These are phyloP conservation scores for Terfezia claveryi DNA, from an alignment of 495 filamentous ascomycete genomes.

Conservation along the genomic window DNA sequence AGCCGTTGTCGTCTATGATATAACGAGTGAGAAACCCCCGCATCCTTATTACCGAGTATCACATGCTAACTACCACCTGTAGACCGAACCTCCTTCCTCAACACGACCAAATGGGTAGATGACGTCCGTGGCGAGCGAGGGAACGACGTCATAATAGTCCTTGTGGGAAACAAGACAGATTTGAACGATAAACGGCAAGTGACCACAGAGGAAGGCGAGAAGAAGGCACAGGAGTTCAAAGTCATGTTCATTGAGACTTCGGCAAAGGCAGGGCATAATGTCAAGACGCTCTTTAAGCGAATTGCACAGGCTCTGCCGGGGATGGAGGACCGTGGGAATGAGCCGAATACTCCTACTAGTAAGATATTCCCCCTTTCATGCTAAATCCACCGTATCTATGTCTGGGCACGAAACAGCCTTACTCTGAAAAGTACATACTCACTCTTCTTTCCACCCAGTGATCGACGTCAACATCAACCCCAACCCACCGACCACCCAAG, in stretches of 20 bases:
- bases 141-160: slow-evolving; percentile 93
- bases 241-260: slow-evolving; percentile 98
- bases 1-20: slow-evolving; percentile 95
- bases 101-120: slow-evolving; percentile 97
- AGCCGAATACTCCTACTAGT: slow-evolving; percentile 37
- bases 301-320: slow-evolving; percentile 95
- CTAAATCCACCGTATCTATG: slow-evolving; percentile 18
- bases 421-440: slow-evolving; percentile 1
- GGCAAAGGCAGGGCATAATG: slow-evolving; percentile 93
- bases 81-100: slow-evolving; percentile 85
- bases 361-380: slow-evolving; percentile 24
- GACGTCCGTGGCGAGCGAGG: slow-evolving; percentile 91
- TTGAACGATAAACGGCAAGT: slow-evolving; percentile 93
- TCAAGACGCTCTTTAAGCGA: slow-evolving; percentile 85
- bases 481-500: slow-evolving; percentile 43
- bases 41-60: neutral
- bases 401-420: neutral
- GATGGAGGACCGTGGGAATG: slow-evolving; percentile 57
- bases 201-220: slow-evolving; percentile 80
- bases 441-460: slow-evolving; percentile 31
- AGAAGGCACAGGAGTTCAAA: slow-evolving; percentile 93
- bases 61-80: neutral
- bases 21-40: slow-evolving; percentile 40
- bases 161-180: slow-evolving; percentile 98
- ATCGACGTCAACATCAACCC: slow-evolving; percentile 86